Percentiles rank a stretch among this genome's conserved stretches.
Evolutionary conservation across 148 eudicot genomes (phyloP).

Genomic region (Camellia japonica): DNA sequence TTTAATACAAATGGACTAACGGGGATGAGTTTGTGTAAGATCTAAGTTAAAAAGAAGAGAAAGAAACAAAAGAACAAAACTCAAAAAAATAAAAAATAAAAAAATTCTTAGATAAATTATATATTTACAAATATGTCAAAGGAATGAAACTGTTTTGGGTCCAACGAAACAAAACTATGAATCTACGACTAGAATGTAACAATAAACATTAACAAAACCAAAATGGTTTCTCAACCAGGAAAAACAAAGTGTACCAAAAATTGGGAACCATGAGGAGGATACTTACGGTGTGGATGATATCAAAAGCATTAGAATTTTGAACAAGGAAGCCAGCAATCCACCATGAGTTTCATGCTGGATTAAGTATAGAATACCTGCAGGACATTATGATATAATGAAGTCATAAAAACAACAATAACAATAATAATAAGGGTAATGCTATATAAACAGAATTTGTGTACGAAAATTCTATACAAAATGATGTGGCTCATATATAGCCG

Average conservation of each 20-base stretch:
- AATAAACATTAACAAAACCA: background rate
- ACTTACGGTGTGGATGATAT: conserved; percentile 92
- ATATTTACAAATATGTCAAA: too few species aligned
- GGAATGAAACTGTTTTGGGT: too few species aligned
- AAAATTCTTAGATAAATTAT: background rate
- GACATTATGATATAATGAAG: conserved; percentile 5
- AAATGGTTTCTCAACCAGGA: background rate
- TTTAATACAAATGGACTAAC: too few species aligned
- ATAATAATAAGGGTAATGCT: background rate
- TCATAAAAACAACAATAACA: conserved; percentile 6
- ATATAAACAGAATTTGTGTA: too few species aligned
- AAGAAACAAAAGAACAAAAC: too few species aligned
- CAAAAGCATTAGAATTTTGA: conserved; percentile 80
- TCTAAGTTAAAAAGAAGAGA: too few species aligned
- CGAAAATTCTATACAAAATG: too few species aligned
- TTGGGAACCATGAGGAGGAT: conserved; percentile 1
- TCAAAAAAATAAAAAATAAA: background rate
- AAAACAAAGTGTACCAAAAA: background rate
- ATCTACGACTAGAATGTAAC: background rate
- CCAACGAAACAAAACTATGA: too few species aligned
- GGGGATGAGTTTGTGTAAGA: too few species aligned
- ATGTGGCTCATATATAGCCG: too few species aligned
- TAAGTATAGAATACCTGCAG: conserved; percentile 72
- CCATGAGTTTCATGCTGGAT: conserved; percentile 72
- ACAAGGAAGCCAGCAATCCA: conserved; percentile 64